These are phyloP conservation scores for Aureobasidium sp. DNA, from an alignment of 2,329 filamentous ascomycete species.

Conservation along the genomic window DNA sequence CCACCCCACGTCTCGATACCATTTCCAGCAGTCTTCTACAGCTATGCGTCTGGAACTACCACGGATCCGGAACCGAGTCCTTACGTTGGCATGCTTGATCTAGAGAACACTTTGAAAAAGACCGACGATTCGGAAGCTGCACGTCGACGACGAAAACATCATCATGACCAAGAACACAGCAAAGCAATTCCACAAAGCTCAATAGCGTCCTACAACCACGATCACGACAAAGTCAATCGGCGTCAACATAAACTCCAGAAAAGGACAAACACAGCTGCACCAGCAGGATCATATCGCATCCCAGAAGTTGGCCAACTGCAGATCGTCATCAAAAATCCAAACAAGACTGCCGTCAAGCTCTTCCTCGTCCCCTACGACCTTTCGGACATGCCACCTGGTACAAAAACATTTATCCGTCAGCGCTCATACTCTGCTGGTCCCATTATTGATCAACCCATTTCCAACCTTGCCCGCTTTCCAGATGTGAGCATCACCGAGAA, in stretches of 20 bases:
- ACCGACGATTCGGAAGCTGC: conserved; percentile 18
- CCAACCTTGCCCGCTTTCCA: conserved; percentile 40
- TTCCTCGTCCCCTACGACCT: conserved; percentile 93
- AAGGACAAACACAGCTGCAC: conserved; percentile 40
- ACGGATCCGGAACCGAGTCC: conserved; percentile 81
- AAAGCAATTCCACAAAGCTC: background rate
- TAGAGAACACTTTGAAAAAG: conserved; percentile 67
- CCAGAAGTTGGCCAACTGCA: conserved; percentile 91
- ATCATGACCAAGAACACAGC: background rate
- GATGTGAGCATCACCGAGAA: conserved; percentile 50
- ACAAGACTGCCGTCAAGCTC: conserved; percentile 95
- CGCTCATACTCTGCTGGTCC: conserved; percentile 85
- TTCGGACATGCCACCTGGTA: conserved; percentile 83
- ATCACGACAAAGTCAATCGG: background rate
- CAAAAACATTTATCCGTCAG: conserved; percentile 93
- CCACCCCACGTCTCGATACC: conserved; percentile 84
- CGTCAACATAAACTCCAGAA: background rate
- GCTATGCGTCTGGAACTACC: conserved; percentile 65
- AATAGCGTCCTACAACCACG: background rate
- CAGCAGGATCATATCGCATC: conserved; percentile 87
- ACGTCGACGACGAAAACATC: conserved; percentile 25
- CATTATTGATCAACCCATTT: conserved; percentile 64
- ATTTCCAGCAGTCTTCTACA: conserved; percentile 95
- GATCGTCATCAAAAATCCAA: conserved; percentile 95
- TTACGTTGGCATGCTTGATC: conserved; percentile 87